phyloP scores from a whole-genome alignment of 2,329 filamentous ascomycete genomes.

The Pseudopithomyces chartarum region DNA sequence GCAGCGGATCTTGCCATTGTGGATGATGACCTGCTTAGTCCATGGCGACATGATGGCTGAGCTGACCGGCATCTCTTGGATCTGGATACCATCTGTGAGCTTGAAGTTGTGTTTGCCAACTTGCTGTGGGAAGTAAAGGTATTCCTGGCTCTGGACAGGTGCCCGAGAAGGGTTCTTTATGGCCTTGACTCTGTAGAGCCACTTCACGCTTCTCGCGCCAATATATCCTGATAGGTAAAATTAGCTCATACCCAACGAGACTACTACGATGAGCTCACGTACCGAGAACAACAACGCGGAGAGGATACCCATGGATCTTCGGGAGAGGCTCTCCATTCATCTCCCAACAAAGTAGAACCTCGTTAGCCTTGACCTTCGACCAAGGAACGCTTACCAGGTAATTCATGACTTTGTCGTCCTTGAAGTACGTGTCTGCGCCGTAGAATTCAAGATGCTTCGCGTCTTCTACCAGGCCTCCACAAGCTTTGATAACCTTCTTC shows the following conservation, averaged over 20 bases:
- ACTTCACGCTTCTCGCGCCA: constrained; percentile 67
- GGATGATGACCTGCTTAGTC: constrained; percentile 65
- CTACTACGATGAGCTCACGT: neutral
- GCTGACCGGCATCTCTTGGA: constrained; percentile 74
- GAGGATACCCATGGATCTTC: constrained; percentile 68
- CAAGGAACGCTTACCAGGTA: constrained; percentile 71
- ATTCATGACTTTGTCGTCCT: constrained; percentile 67
- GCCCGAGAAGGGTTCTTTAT: constrained; percentile 61
- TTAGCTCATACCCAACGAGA: neutral
- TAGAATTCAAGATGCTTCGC: constrained; percentile 70
- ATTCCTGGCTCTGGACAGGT: constrained; percentile 68
- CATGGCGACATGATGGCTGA: constrained; percentile 69
- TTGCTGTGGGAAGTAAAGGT: constrained; percentile 72
- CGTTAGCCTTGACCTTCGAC: constrained; percentile 69
- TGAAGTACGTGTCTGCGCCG: constrained; percentile 76
- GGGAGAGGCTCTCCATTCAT: constrained; percentile 72
- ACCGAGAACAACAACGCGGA: constrained; percentile 65
- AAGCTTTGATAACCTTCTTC: constrained; percentile 73
- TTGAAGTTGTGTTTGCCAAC: constrained; percentile 69
- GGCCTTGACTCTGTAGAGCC: constrained; percentile 67
- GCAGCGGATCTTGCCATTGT: constrained; percentile 62
- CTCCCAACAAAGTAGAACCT: constrained; percentile 72
- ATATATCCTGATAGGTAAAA: constrained; percentile 58
- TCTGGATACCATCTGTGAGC: constrained; percentile 66
- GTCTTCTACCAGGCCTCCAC: constrained; percentile 62